Evolutionary conservation across 2,329 filamentous ascomycete species (phyloP).

Genomic region (Metarhizium brunneum): DNA sequence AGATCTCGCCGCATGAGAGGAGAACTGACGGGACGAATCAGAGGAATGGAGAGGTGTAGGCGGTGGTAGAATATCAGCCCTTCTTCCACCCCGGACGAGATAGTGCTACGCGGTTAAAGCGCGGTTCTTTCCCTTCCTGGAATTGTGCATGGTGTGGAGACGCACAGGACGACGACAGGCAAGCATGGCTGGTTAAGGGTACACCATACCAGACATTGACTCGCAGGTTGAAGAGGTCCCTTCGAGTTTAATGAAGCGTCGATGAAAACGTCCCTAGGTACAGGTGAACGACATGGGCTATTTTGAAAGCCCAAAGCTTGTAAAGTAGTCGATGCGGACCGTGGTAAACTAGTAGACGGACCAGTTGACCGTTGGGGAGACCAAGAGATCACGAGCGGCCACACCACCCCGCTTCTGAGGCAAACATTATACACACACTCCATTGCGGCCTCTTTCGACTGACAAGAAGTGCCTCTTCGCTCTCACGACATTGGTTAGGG

Average conservation of each 20-base stretch:
- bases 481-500: background rate
- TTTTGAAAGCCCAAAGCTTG: background rate
- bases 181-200: background rate
- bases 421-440: background rate
- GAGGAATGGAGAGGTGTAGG: background rate
- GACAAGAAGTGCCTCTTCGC: background rate
- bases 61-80: background rate
- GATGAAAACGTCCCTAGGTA: background rate
- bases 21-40: background rate
- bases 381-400: background rate
- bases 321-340: background rate
- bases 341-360: background rate
- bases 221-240: background rate
- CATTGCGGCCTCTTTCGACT: background rate
- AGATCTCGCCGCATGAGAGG: background rate
- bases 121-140: background rate
- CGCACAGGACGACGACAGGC: background rate
- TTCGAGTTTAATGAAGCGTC: background rate
- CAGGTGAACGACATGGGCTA: background rate
- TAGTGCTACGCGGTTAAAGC: constrained; percentile 2
- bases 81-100: background rate
- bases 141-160: background rate
- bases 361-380: background rate
- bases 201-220: background rate
- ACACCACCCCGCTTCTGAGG: constrained; percentile 5